Percentiles rank a stretch among this genome's conserved stretches.
These are phyloP conservation scores for Sugiyamaella boreocaroliniensis DNA, from an alignment of 805 yeast species.

Conservation along the genomic window DNA sequence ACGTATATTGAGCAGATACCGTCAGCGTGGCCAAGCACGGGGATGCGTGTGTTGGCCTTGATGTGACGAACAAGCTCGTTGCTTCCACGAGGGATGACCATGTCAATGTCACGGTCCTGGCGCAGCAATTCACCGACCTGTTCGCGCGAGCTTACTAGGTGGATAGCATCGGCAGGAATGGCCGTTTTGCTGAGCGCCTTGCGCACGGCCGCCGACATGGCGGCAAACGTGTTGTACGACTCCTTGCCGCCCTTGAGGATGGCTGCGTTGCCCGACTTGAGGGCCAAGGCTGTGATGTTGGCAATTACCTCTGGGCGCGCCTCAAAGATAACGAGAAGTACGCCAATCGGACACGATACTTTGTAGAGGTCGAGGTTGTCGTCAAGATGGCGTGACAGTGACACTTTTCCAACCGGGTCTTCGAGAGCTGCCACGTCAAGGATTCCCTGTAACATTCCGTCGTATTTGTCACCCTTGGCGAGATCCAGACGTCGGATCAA, in stretches of 20 bases:
- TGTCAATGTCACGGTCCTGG: constrained; percentile 85
- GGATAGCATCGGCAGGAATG: constrained; percentile 77
- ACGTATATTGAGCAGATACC: constrained; percentile 90
- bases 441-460: constrained; percentile 90
- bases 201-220: constrained; percentile 68
- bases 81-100: constrained; percentile 98
- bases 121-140: constrained; percentile 78
- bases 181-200: constrained; percentile 53
- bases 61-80: constrained; percentile 83
- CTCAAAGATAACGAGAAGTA: constrained; percentile 84
- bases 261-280: constrained; percentile 95
- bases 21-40: constrained; percentile 97
- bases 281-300: constrained; percentile 89
- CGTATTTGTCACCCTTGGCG: constrained; percentile 76
- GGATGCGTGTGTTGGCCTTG: constrained; percentile 84
- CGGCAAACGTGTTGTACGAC: constrained; percentile 73
- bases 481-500: constrained; percentile 80
- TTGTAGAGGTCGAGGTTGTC: constrained; percentile 80
- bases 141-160: constrained; percentile 80
- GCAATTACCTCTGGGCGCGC: constrained; percentile 98
- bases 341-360: constrained; percentile 93
- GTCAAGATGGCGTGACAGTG: constrained; percentile 78
- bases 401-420: constrained; percentile 89
- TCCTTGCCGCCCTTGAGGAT: constrained; percentile 97
- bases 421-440: constrained; percentile 81